Evolutionary conservation across 164 flowering plant species (phyloP), one percentile per base, ranked within the genome.

Genomic region (Cinnamomum micranthum): DNA sequence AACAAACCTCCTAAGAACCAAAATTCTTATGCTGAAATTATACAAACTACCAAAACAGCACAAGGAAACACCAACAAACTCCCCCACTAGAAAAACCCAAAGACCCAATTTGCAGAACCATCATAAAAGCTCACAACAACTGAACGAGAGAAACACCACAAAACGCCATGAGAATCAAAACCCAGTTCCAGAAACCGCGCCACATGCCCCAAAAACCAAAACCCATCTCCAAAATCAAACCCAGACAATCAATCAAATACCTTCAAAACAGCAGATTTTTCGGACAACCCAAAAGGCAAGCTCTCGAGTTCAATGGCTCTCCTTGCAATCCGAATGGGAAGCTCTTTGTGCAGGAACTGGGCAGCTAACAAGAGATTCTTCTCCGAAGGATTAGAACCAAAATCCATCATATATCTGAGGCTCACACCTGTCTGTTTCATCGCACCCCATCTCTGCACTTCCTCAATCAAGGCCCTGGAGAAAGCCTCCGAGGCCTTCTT

Each of bases 311-410:
- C 99, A 67, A 90, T 81, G 51, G 92, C 94, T 23, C 98, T 71
- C 60, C 96, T 77, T 4, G 98, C 98, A 80, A 95, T 91, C 31
- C 98, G 73, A 68, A 95, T 91, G 15, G 98, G 86, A 3, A 95
- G 88, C 82, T 95, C 97, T 79, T 91, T 93, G 77, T 93, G 98
- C 71, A 95, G 94, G 73, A 93, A 95, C 78, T 93, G 97, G 75
- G 98, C 93, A 12, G 99, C 89, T 14, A 95, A 80, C 41, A 93
- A 81, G 75, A 95, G 68, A 72, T 88, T 91, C 63, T 75, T 83
- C 24, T 78, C 80, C 7, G 88, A 86, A 59, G 96, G 95, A 20
- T 7, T 83, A 9, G 94, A 89, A 25, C 98, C 97, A 71, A 95
- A 93, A 68, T 92, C 92, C 98, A 89, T 91, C 98, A 93, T 95